Percentiles rank a stretch among this genome's conserved stretches.
phyloP scores from a whole-genome alignment of 306 rosid genomes.

The Erythrophleum fordii region DNA sequence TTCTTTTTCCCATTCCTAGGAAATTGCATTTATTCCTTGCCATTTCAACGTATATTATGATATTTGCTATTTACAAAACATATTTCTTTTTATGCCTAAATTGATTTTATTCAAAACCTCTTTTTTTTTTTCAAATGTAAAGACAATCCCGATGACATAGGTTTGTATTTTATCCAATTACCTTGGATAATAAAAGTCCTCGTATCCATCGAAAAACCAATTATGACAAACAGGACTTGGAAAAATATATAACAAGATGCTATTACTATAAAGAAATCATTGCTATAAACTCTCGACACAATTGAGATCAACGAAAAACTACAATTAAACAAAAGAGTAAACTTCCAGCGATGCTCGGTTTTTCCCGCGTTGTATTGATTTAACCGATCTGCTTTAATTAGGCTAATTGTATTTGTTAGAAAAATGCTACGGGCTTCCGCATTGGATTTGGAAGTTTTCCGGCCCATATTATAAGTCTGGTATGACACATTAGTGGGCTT shows the following conservation, averaged over 20 bases:
- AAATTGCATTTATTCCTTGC: not conserved
- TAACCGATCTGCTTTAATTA: no score
- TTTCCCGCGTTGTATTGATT: not conserved
- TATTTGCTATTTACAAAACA: not conserved
- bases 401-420: no score
- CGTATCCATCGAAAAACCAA: not conserved
- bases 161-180: not conserved
- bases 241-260: not conserved
- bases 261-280: not conserved
- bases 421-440: no score
- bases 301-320: not conserved
- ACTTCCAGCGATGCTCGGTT: not conserved
- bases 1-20: conserved; percentile 22
- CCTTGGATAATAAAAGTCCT: not conserved
- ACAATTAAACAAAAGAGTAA: not conserved
- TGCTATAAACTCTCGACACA: not conserved
- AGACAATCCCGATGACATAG: not conserved
- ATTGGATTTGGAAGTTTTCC: no score
- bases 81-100: not conserved
- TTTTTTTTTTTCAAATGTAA: not conserved
- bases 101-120: not conserved
- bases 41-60: not conserved
- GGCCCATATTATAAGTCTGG: no score
- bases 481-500: not conserved
- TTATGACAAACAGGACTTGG: not conserved